A percentile compares a stretch with the other conserved stretches of the same genome.
Conservation (phyloP, 352 stramenopile genomes). For the Phytophthora sojae region DNA sequence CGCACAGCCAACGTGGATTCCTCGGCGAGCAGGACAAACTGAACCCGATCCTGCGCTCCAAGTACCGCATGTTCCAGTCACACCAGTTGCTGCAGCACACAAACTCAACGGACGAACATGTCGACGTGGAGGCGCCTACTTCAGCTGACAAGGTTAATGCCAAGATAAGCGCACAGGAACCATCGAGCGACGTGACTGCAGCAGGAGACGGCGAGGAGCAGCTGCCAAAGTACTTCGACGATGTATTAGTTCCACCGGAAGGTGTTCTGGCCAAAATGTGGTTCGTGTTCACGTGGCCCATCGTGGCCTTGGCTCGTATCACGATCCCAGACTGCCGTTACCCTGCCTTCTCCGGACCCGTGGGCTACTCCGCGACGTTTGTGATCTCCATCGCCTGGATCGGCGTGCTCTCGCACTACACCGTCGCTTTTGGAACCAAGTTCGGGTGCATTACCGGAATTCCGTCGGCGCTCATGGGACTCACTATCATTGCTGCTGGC, state of each 20-base stretch:
- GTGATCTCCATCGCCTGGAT: slow-evolving; percentile 79
- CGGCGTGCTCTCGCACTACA: slow-evolving; percentile 76
- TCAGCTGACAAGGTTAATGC: not conserved
- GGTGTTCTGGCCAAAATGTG: slow-evolving; percentile 58
- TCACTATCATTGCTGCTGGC: slow-evolving; percentile 83
- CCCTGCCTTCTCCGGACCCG: slow-evolving; percentile 53
- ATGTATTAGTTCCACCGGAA: slow-evolving; percentile 51
- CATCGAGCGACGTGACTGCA: slow-evolving; percentile 10
- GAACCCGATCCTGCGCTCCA: slow-evolving; percentile 70
- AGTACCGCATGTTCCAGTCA: slow-evolving; percentile 79
- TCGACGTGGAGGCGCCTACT: slow-evolving; percentile 17
- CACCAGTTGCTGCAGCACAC: slow-evolving; percentile 41
- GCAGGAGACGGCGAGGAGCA: slow-evolving; percentile 32
- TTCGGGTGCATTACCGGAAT: slow-evolving; percentile 76
- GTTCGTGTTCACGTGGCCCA: slow-evolving; percentile 73
- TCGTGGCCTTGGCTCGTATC: slow-evolving; percentile 67
- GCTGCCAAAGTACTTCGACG: slow-evolving; percentile 69
- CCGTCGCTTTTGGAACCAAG: slow-evolving; percentile 64
- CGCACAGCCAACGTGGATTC: slow-evolving; percentile 34
- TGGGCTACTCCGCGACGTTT: slow-evolving; percentile 65
- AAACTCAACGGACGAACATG: slow-evolving; percentile 16
- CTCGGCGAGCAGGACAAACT: slow-evolving; percentile 52
- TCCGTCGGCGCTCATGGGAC: slow-evolving; percentile 75
- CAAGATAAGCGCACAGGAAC: slow-evolving; percentile 11
- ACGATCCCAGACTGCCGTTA: slow-evolving; percentile 83